A percentile compares a stretch with the other conserved stretches of the same genome.
Conservation (phyloP, 352 stramenopile genomes). For the Pythium rishiriense region DNA sequence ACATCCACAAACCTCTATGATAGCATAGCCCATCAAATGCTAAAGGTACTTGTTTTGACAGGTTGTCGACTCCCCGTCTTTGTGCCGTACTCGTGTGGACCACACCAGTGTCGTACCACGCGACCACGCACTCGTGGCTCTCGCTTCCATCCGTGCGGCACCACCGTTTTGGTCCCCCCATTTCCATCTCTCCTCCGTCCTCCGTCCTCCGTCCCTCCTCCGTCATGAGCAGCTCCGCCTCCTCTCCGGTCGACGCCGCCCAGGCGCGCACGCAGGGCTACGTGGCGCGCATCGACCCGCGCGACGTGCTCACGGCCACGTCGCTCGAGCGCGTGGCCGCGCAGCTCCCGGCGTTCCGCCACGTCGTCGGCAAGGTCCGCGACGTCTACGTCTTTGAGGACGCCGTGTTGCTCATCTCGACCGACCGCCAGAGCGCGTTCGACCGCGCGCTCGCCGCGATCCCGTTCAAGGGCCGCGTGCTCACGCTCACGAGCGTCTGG, state of each 20-base stretch:
- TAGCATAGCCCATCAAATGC: conserved; percentile 1
- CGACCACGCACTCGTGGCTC: background rate
- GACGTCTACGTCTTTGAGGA: conserved; percentile 91
- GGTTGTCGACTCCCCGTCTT: background rate
- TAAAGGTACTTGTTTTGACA: conserved; percentile 4
- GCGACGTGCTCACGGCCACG: conserved; percentile 47
- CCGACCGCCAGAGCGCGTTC: conserved; percentile 98
- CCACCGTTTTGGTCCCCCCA: background rate
- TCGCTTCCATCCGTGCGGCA: background rate
- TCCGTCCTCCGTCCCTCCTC: background rate
- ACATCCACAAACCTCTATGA: background rate
- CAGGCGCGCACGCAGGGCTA: conserved; percentile 75
- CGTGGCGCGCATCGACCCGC: conserved; percentile 53
- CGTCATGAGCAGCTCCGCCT: background rate
- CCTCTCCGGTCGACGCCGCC: conserved; percentile 30
- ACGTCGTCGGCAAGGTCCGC: conserved; percentile 88
- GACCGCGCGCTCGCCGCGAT: conserved; percentile 95
- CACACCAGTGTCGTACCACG: conserved; percentile 20
- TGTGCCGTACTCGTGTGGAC: background rate
- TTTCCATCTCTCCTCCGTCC: background rate
- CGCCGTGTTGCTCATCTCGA: conserved; percentile 96
- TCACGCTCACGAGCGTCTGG: conserved; percentile 95
- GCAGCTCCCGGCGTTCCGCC: conserved; percentile 45
- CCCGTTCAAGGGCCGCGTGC: conserved; percentile 97
- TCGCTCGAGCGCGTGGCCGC: conserved; percentile 45